Percentiles rank a stretch among this genome's conserved stretches.
Conservation (phyloP, 1,284 basidiomycete species). For the Naganishia cerealis region DNA sequence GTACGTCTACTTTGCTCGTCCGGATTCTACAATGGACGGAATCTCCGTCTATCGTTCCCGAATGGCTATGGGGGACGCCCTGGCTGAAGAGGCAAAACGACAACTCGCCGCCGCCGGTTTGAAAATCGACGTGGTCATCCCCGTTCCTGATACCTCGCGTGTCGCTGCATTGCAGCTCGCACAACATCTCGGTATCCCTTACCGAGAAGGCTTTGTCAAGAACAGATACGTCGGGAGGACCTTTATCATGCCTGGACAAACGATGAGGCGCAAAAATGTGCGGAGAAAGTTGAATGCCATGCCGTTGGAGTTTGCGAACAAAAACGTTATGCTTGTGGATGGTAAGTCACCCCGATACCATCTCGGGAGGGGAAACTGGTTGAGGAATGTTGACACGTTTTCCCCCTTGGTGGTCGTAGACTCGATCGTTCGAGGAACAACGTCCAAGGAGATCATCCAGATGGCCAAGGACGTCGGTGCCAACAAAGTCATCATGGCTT, state of each 20-base stretch:
- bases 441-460: constrained; percentile 97
- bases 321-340: constrained; percentile 94
- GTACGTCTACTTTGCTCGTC: constrained; percentile 97
- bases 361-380: background rate
- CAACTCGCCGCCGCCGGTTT: constrained; percentile 71
- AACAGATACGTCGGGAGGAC: constrained; percentile 98
- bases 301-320: constrained; percentile 93
- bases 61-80: constrained; percentile 98
- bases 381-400: background rate
- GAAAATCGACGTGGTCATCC: constrained; percentile 90
- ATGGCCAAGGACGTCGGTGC: constrained; percentile 99
- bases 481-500: constrained; percentile 94
- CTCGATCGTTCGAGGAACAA: constrained; percentile 97
- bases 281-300: constrained; percentile 96
- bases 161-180: constrained; percentile 95
- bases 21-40: constrained; percentile 95
- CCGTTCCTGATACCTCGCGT: constrained; percentile 94
- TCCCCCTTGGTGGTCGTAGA: constrained; percentile 61
- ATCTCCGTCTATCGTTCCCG: constrained; percentile 95
- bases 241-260: constrained; percentile 99
- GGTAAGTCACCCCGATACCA: constrained; percentile 58
- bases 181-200: constrained; percentile 84
- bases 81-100: constrained; percentile 81
- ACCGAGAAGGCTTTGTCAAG: constrained; percentile 98
- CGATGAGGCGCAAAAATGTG: constrained; percentile 92